phyloP scores from a whole-genome alignment of 257 asterid genomes.

The Solanum stenotomum region DNA sequence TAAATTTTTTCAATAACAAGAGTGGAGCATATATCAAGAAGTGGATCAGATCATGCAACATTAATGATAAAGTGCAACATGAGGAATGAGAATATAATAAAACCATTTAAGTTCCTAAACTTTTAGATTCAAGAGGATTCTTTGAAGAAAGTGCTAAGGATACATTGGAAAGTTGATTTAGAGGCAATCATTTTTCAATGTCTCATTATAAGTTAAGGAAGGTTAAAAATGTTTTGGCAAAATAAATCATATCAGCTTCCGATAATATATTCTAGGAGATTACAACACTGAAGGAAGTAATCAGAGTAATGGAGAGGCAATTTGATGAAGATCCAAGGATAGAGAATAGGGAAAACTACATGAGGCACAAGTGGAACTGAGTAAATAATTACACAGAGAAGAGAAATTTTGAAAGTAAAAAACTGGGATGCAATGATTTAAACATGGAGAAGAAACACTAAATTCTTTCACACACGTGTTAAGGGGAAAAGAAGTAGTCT shows the following conservation, averaged over 20 bases:
- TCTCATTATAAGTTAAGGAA: not conserved
- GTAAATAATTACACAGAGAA: not conserved
- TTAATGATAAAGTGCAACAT: not conserved
- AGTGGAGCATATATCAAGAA: not conserved
- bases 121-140: not conserved
- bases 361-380: too few species aligned
- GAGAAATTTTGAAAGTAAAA: not conserved
- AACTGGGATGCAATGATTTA: not conserved
- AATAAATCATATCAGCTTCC: too few species aligned
- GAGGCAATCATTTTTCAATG: not conserved
- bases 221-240: not conserved
- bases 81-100: not conserved
- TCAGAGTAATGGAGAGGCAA: not conserved
- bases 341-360: not conserved
- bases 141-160: not conserved
- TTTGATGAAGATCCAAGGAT: not conserved
- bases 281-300: not conserved
- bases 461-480: not conserved
- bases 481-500: not conserved
- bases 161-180: not conserved
- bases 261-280: too few species aligned
- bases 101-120: not conserved
- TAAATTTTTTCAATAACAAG: too few species aligned
- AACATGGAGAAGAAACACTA: not conserved
- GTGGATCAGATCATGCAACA: not conserved